Base-by-base conservation (phyloP, 495 filamentous ascomycete species). In the Bryoglossum gracile region DNA sequence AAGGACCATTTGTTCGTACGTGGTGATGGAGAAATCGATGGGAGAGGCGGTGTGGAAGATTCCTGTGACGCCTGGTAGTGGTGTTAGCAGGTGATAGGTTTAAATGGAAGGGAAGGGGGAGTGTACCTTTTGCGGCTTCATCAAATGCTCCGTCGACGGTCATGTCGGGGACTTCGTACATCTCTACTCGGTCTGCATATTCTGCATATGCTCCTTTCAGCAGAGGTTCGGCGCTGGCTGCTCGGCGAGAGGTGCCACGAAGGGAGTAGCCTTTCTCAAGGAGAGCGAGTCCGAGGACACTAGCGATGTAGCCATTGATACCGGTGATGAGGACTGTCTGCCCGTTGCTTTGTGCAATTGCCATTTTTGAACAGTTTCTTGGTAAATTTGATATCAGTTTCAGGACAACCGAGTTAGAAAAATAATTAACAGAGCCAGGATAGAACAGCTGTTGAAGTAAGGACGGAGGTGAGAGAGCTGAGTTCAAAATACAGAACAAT, bases 271-370 rank as follows among this genome's bases (percentile, higher is more conserved):
- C 59, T 42, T 62, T 60, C 13, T 46, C n/a, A 4, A 62, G 51
- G 1, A 60, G 28, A 13, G 45, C 38, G 8, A 50, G 36, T 8
- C 56, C 56, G 1, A 59, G 37, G 10, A 57, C 59, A 13, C 53
- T 55, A 5, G 58, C 61, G 32, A 63, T 62, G 40, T 59, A 63
- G 1, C 61, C 61, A 54, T 63, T 63, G 50, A 63, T 60, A 2
- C 61, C 61, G 1, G 61, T 59, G 22, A 63, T 50, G 22, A 63
- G 55, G 8, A 62, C 50, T 0, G 53, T 56, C 50, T 62, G 54
- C 38, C 56, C 50, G 41, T 62, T 62, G 23, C 51, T 55, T 16
- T 37, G 16, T 21, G 49, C 39, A 40, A 61, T 25, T 17, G 45
- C 37, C 48, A 57, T 57, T 3, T 26, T 50, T 37, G 10, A n/a